Base-by-base conservation (phyloP, 2,329 filamentous ascomycete species). In the Colletotrichum noveboracense region DNA sequence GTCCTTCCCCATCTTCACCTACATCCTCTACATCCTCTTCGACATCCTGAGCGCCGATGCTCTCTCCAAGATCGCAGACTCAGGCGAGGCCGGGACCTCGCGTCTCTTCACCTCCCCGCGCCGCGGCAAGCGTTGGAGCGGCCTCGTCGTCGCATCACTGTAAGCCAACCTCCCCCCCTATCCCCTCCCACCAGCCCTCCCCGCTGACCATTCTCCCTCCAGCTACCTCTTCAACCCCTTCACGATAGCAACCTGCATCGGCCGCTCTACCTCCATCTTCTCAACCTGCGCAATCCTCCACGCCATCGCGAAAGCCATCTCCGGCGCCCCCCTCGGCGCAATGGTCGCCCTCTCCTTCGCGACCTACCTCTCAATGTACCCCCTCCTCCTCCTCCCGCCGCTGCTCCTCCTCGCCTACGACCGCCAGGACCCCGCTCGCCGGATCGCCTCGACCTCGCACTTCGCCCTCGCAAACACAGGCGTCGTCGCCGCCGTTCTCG, bases 141-240 rank as follows among this genome's bases (percentile, higher is more conserved):
- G 94, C 32, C 87, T 93, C 72, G 91, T 94, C 4, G 91, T 98
- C 78, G 95, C 94, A 68, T 95, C 96, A 77, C 92, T 94, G 93
- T 97, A 90, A 81, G 90, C 61, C 58, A 13, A 24, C 10, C 18
- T 9, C 14, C 60, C 61, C n/a, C 36, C 28, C 24, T 10, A 7
- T 38, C 58, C 28, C 18, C 71, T 26, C 13, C 4, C 38, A 13
- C 26, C 21, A 67, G 96, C 95, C 78, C 98, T 95, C 82, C 90
- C 98, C 5, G 96, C 98, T 86, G 98, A 97, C 83, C 8, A 8
- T n/a, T 10, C 24, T 16, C 6, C 26, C 36, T 30, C 34, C 70
- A 97, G 95, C 78, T 98, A 95, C 82, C 91, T 99, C 4, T 96
- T 98, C 86, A 98, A 97, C 83, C 97, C 97, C 0, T 98, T 98